Evolutionary conservation across 805 yeast genomes (phyloP).

Genomic region (Candida berthetii): DNA sequence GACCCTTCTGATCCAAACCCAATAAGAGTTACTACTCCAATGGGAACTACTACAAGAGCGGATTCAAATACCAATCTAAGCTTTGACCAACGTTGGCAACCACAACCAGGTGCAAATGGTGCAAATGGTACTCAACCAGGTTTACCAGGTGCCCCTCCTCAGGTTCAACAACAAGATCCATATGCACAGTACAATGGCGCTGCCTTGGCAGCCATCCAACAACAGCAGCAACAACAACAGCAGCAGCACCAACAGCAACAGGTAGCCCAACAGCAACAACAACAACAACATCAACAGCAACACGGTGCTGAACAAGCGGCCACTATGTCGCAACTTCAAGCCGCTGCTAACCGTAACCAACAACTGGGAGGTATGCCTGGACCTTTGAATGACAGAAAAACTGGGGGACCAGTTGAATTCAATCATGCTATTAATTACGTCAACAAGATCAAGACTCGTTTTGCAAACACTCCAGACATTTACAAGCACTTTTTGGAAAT

Average conservation of each 20-base stretch:
- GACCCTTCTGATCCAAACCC: slow-evolving; percentile 91
- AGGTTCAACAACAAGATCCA: slow-evolving; percentile 21
- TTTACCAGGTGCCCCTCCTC: slow-evolving; percentile 21
- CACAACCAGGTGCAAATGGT: slow-evolving; percentile 1
- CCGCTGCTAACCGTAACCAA: slow-evolving; percentile 26
- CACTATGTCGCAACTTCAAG: slow-evolving; percentile 28
- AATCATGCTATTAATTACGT: slow-evolving; percentile 96
- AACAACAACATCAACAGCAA: slow-evolving; percentile 8
- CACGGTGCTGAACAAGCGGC: slow-evolving; percentile 8
- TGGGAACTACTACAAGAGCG: slow-evolving; percentile 78
- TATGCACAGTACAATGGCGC: slow-evolving; percentile 8
- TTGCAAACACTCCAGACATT: slow-evolving; percentile 90
- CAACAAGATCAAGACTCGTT: slow-evolving; percentile 91
- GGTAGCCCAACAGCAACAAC: slow-evolving; percentile 10
- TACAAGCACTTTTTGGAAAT: slow-evolving; percentile 93
- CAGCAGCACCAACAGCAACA: slow-evolving; percentile 14
- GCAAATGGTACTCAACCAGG: not conserved
- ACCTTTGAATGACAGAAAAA: slow-evolving; percentile 7
- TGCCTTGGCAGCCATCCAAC: slow-evolving; percentile 7
- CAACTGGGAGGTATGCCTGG: slow-evolving; percentile 12
- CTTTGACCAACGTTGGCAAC: slow-evolving; percentile 4
- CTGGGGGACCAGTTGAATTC: slow-evolving; percentile 77
- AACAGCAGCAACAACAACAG: slow-evolving; percentile 15
- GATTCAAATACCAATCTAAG: slow-evolving; percentile 31
- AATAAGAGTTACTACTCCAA: slow-evolving; percentile 91